Base-by-base conservation (phyloP, 2,329 filamentous ascomycete genomes). In the Pestalotiopsis sp. region DNA sequence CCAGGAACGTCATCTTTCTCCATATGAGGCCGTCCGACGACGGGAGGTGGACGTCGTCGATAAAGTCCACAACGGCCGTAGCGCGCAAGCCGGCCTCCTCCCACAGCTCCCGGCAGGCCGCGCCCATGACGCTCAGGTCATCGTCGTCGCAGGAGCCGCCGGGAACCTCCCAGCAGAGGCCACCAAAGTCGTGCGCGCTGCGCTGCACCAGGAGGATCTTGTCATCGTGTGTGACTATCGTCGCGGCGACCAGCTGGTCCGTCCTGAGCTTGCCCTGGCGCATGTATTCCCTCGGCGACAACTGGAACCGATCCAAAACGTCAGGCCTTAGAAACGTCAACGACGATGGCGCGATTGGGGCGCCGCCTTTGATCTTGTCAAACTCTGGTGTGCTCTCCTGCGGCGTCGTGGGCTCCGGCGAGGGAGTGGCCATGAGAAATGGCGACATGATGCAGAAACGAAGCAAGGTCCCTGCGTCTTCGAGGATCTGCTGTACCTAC, bases 121-220 rank as follows among this genome's bases (percentile, higher is more conserved):
- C 81, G 61, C 80, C 72, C 4, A 87, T 76, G 4, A 87, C 78
- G 13, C 74, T 82, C 5, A 70, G 59, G 70, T 87, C 84, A 0
- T 76, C 74, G 0, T 74, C 65, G 64, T 87, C 85, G 56, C 81
- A 81, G 0, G 77, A 81, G n/a, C 85, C 85, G 25, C 85, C 85
- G 1, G 85, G 85, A 0, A 80, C 70, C 69, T 87, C 85, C 85
- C 85, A 87, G 4, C 71, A 75, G 68, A 80, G 74, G 2, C 85
- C 84, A 76, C 82, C 80, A 67, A 76, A 82, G 75, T 86, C 84
- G 71, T 80, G 75, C 5, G 79, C 70, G 36, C 83, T 81, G 73
- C 84, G 83, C 73, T 85, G 84, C 11, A 86, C 72, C 23, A 87
- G 80, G 2, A 86, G 82, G 61, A 86, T 74, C 67, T 74, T 68